phyloP scores from a whole-genome alignment of 2,329 filamentous ascomycete genomes.

The Raffaelea ambrosiae region DNA sequence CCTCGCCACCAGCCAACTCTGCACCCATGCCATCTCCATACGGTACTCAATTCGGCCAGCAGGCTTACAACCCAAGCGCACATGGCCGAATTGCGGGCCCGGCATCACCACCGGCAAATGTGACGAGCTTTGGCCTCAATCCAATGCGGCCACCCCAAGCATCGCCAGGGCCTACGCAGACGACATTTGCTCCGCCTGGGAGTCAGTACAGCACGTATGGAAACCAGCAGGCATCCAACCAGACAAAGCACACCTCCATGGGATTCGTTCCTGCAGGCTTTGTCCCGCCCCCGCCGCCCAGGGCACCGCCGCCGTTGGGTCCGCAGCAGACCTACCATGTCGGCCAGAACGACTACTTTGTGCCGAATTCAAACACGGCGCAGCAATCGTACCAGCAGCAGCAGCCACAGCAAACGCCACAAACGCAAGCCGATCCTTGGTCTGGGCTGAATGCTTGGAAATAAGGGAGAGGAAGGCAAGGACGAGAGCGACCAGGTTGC shows the following conservation, averaged over 20 bases:
- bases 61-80: conserved; percentile 48
- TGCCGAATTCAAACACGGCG: not conserved
- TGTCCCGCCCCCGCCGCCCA: conserved; percentile 55
- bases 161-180: conserved; percentile 57
- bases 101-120: conserved; percentile 32
- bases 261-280: conserved; percentile 47
- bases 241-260: conserved; percentile 26
- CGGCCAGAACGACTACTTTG: conserved; percentile 20
- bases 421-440: conserved; percentile 36
- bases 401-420: conserved; percentile 26
- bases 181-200: conserved; percentile 37
- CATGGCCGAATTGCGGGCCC: conserved; percentile 50
- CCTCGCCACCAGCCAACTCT: conserved; percentile 44
- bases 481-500: no score
- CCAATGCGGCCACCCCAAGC: conserved; percentile 24
- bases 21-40: conserved; percentile 24
- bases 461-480: conserved; percentile 20
- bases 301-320: conserved; percentile 52
- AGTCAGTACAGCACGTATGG: conserved; percentile 40
- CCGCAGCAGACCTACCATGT: conserved; percentile 56
- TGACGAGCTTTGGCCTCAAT: conserved; percentile 26
- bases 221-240: conserved; percentile 32
- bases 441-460: conserved; percentile 45
- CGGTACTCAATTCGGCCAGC: conserved; percentile 32
- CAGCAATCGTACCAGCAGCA: conserved; percentile 26